Conservation (phyloP, 305 asterid species). For the Ilex paraguariensis region DNA sequence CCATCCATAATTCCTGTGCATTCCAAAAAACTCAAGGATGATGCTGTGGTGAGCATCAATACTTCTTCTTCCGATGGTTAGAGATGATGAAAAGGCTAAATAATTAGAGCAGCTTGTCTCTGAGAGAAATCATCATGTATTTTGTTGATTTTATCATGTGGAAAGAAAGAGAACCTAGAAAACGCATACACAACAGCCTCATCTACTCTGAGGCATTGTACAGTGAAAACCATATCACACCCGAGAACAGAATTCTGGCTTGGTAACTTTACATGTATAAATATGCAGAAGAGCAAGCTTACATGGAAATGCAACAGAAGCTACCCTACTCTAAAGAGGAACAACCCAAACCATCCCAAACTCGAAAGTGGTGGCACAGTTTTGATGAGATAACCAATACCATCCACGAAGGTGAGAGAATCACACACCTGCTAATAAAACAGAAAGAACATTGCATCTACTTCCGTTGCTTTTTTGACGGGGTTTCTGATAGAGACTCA, state of each 20-base stretch:
- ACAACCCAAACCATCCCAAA: background rate
- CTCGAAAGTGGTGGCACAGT: background rate
- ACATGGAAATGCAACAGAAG: conserved; percentile 13
- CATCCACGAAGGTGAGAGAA: conserved; percentile 2
- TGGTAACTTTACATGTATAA: conserved; percentile 24
- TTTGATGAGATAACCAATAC: background rate
- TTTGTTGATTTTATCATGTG: too few species aligned
- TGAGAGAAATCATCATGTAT: background rate
- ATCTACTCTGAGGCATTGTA: conserved; percentile 1
- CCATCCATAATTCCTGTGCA: too few species aligned
- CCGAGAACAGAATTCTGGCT: conserved; percentile 6
- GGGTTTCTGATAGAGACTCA: conserved; percentile 47
- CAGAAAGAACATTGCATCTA: conserved; percentile 21
- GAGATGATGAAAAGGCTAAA: too few species aligned
- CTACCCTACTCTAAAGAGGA: conserved; percentile 8
- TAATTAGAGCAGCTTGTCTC: background rate
- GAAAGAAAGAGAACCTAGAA: conserved; percentile 14
- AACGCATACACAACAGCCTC: conserved; percentile 16
- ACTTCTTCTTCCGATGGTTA: too few species aligned
- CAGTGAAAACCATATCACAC: conserved; percentile 14
- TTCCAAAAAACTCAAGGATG: too few species aligned
- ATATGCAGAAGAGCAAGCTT: conserved; percentile 15
- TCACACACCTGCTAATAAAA: conserved; percentile 17
- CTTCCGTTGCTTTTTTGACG: conserved; percentile 52
- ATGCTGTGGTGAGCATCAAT: too few species aligned